Percentiles rank a stretch among this genome's conserved stretches.
phyloP scores from a whole-genome alignment of 2,329 filamentous ascomycete genomes.

The Dothideomycetidae sp. region DNA sequence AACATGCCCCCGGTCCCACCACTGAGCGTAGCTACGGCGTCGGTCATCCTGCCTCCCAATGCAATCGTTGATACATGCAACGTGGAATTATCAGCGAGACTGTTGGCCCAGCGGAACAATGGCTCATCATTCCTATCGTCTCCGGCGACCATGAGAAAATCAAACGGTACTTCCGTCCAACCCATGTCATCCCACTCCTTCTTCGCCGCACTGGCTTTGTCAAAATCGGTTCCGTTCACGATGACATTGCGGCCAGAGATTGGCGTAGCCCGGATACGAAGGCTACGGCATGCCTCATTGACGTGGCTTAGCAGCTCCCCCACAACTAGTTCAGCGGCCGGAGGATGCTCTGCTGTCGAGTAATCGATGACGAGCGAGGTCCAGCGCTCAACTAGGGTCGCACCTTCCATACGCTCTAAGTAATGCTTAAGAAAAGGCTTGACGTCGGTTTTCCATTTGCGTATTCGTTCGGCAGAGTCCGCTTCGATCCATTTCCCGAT shows the following conservation, averaged over 20 bases:
- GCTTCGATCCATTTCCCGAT: slow-evolving; percentile 60
- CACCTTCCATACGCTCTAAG: slow-evolving; percentile 74
- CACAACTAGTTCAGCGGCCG: slow-evolving; percentile 62
- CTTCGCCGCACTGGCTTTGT: slow-evolving; percentile 70
- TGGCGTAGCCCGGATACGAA: slow-evolving; percentile 71
- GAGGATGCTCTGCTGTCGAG: slow-evolving; percentile 63
- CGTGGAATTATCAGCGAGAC: slow-evolving; percentile 31
- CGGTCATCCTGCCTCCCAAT: slow-evolving; percentile 1
- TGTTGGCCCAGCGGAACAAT: slow-evolving; percentile 88
- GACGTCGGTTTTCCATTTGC: slow-evolving; percentile 71
- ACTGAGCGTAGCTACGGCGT: slow-evolving; percentile 2
- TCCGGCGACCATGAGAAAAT: slow-evolving; percentile 81
- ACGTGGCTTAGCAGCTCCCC: slow-evolving; percentile 88
- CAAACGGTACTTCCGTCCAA: slow-evolving; percentile 36
- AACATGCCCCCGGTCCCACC: slow-evolving; percentile 3
- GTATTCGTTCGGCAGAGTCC: slow-evolving; percentile 54
- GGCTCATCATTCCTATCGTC: slow-evolving; percentile 89
- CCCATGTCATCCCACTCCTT: slow-evolving; percentile 47
- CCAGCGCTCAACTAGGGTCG: slow-evolving; percentile 78
- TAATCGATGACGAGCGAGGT: slow-evolving; percentile 89
- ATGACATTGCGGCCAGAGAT: slow-evolving; percentile 52
- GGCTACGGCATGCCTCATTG: slow-evolving; percentile 78
- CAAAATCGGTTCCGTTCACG: slow-evolving; percentile 75
- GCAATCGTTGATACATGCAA: slow-evolving; percentile 4
- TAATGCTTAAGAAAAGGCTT: slow-evolving; percentile 77